Percentiles rank a stretch among this genome's conserved stretches.
Conservation (phyloP, 768 basidiomycete species). For the Boletellus ananiceps region DNA sequence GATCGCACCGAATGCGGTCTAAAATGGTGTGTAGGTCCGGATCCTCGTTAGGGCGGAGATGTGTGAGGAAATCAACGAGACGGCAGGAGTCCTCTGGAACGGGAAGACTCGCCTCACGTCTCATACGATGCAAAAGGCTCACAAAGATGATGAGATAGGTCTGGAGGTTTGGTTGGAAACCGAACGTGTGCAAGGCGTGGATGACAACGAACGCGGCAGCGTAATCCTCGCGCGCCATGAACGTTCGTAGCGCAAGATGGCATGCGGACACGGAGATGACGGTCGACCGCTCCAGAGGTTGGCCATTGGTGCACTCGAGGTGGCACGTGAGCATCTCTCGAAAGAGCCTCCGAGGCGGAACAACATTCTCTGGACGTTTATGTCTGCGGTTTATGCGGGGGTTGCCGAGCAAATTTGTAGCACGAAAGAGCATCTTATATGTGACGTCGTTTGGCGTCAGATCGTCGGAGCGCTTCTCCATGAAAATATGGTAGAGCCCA, state of each 20-base stretch:
- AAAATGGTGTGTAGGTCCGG: constrained; percentile 10
- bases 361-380: constrained; percentile 17
- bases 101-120: constrained; percentile 12
- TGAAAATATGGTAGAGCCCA: constrained; percentile 39
- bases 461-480: constrained; percentile 26
- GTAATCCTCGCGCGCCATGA: constrained; percentile 44
- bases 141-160: constrained; percentile 40
- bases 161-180: constrained; percentile 30
- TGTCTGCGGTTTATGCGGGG: constrained; percentile 22
- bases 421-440: constrained; percentile 42
- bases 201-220: constrained; percentile 42
- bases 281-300: constrained; percentile 20
- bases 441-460: constrained; percentile 42
- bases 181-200: constrained; percentile 26
- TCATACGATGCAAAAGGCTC: constrained; percentile 34
- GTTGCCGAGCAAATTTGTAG: constrained; percentile 15
- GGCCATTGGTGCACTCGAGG: constrained; percentile 15
- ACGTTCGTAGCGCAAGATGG: constrained; percentile 41
- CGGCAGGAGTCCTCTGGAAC: constrained; percentile 6
- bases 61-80: constrained; percentile 23
- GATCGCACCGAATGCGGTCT: constrained; percentile 11
- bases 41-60: constrained; percentile 20
- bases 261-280: constrained; percentile 34
- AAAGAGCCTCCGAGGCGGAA: constrained; percentile 41
- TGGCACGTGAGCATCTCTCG: constrained; percentile 41